Evolutionary conservation across 2,329 filamentous ascomycete genomes (phyloP), one percentile per base, ranked within the genome.

Genomic region (Fusarium sp.): DNA sequence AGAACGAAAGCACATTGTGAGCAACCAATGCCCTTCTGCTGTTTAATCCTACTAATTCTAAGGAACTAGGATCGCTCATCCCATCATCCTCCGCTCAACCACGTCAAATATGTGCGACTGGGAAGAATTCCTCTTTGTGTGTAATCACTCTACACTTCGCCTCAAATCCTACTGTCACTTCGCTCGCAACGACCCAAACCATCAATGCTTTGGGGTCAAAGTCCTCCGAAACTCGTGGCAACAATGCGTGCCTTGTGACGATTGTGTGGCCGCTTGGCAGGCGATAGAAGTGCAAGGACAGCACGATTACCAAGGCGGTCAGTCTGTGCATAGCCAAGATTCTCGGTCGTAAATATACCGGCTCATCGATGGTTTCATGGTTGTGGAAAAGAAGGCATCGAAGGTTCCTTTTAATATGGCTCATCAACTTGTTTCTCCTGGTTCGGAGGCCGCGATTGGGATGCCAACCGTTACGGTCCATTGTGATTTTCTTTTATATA

Each of bases 121-220:
- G 78, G 91, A 94, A 77, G 88, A 90, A 68, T 91, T 92, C 71
- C 78, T 88, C 64, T 94, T 91, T 77, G 80, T 78, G 54, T 95
- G 92, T 81, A 84, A 84, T 31, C 91, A 94, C 80, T 85, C 83
- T 6, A 81, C 83, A 15, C 80, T 86, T 28, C 87, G 89, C 18
- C 82, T 92, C 31, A 89, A 90, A 75, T 89, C 88, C 27, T 87
- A 93, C 79, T 95, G 92, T 79, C 92, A 94, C 80, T 90, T 89
- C 71, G 91, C 92, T 7, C 90, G 92, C 62, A 93, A 92, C 76
- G 90, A 94, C 72, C 88, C 88, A 1, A 85, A 87, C 66, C 91
- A 94, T 77, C 85, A 89, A 72, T 94, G 92, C 78, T 88, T 88
- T 69, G 86, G 89, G 11, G 88, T 93, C 59, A 91, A 92, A 81